Evolutionary conservation across 2,329 filamentous ascomycete species (phyloP).

Genomic region (Curvularia hawaiiensis): DNA sequence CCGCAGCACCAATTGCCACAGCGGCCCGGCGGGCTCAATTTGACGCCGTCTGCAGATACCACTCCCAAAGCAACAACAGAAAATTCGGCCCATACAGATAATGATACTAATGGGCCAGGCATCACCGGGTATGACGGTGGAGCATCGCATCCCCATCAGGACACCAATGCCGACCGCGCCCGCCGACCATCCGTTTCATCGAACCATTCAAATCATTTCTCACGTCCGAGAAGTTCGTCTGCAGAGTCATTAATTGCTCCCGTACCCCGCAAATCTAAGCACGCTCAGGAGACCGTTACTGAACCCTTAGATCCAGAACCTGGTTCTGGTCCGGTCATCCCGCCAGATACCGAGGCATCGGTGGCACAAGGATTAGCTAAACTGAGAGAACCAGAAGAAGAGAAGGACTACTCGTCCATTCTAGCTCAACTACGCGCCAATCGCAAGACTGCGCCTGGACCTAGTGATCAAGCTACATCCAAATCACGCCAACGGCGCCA

Average conservation of each 20-base stretch:
- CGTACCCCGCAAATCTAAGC: conserved; percentile 17
- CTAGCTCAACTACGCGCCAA: conserved; percentile 39
- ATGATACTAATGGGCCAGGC: conserved; percentile 19
- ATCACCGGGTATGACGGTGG: conserved; percentile 28
- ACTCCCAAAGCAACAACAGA: conserved; percentile 29
- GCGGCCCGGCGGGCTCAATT: conserved; percentile 30
- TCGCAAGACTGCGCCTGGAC: conserved; percentile 31
- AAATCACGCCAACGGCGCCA: conserved; percentile 32
- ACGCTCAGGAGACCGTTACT: conserved; percentile 19
- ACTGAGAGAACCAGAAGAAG: conserved; percentile 20
- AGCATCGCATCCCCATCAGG: conserved; percentile 35
- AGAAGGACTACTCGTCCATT: conserved; percentile 41
- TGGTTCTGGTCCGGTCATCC: conserved; percentile 27
- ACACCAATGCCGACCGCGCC: conserved; percentile 38
- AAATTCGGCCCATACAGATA: conserved; percentile 18
- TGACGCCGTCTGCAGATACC: conserved; percentile 28
- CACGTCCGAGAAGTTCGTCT: conserved; percentile 25
- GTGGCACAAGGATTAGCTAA: conserved; percentile 13
- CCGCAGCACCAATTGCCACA: conserved; percentile 20
- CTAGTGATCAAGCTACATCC: conserved; percentile 26
- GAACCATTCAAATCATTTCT: conserved; percentile 22
- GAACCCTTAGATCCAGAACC: conserved; percentile 26
- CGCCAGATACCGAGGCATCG: conserved; percentile 23
- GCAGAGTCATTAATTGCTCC: conserved; percentile 29
- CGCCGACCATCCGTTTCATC: conserved; percentile 40